phyloP scores from a whole-genome alignment of 1,284 basidiomycete species.

The Cryptococcus deneoformans region DNA sequence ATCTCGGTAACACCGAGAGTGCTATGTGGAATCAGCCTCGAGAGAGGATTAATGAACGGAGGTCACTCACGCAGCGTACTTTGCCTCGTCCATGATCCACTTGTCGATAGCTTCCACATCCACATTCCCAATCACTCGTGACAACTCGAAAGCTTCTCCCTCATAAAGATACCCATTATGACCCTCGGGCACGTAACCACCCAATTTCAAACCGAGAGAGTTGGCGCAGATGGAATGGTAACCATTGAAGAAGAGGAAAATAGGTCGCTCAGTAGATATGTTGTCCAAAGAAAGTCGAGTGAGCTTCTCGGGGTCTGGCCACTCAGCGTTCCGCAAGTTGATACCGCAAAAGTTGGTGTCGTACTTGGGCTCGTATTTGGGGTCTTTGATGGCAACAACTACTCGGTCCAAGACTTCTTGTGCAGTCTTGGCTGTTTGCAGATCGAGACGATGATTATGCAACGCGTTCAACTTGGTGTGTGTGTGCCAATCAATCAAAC shows the following conservation, averaged over 20 bases:
- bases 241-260: slow-evolving; percentile 34
- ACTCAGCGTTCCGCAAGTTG: slow-evolving; percentile 29
- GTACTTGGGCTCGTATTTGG: slow-evolving; percentile 15
- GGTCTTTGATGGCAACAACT: slow-evolving; percentile 11
- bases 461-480: slow-evolving; percentile 33
- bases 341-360: slow-evolving; percentile 16
- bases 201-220: slow-evolving; percentile 20
- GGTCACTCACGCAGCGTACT: slow-evolving; percentile 29
- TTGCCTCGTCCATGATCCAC: slow-evolving; percentile 26
- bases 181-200: slow-evolving; percentile 17
- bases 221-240: slow-evolving; percentile 39
- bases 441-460: slow-evolving; percentile 23
- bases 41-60: not conserved
- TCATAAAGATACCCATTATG: slow-evolving; percentile 28
- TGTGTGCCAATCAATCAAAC: slow-evolving; percentile 34
- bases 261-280: slow-evolving; percentile 18
- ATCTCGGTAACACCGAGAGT: slow-evolving; percentile 38
- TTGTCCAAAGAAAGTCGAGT: slow-evolving; percentile 23
- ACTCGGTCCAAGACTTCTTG: slow-evolving; percentile 19
- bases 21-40: slow-evolving; percentile 5
- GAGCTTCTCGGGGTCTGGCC: slow-evolving; percentile 30
- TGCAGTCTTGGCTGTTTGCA: slow-evolving; percentile 18
- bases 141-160: slow-evolving; percentile 28
- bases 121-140: slow-evolving; percentile 23
- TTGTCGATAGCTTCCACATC: slow-evolving; percentile 20